These are phyloP conservation scores for Lentithecium fluviatile DNA, from an alignment of 495 filamentous ascomycete genomes.

Conservation along the genomic window DNA sequence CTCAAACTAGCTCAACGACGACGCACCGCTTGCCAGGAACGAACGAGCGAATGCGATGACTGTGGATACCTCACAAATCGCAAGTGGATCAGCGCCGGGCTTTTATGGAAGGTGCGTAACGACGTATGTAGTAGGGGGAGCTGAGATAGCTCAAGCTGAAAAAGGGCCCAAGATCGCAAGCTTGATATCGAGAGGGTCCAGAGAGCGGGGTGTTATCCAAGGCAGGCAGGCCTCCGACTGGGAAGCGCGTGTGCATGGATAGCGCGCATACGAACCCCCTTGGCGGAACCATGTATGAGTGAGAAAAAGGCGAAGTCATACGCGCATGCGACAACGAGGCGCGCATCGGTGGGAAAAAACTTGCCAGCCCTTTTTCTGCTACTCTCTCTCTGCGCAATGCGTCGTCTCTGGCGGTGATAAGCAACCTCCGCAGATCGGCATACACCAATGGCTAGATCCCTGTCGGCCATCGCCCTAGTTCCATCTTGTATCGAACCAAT, in stretches of 20 bases:
- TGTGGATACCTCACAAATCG: not conserved
- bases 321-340: conserved; percentile 14
- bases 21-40: not conserved
- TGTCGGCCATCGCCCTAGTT: too few relatives aligned
- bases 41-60: conserved; percentile 1
- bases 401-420: not conserved
- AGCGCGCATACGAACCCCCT: conserved; percentile 9
- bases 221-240: not conserved
- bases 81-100: conserved; percentile 12
- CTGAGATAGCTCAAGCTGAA: conserved; percentile 17
- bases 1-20: not conserved
- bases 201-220: conserved; percentile 10
- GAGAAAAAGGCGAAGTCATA: too few relatives aligned
- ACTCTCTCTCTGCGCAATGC: not conserved
- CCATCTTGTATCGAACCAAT: too few relatives aligned
- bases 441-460: too few relatives aligned
- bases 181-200: conserved; percentile 11
- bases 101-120: conserved; percentile 16
- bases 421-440: not conserved
- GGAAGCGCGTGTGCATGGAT: conserved; percentile 15
- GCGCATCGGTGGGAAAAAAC: not conserved
- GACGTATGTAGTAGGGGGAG: not conserved
- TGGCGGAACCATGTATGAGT: too few relatives aligned
- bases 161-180: too few relatives aligned
- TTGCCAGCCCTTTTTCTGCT: not conserved